Conservation (phyloP, 139 green algal species). For the Penium margaritaceum region DNA sequence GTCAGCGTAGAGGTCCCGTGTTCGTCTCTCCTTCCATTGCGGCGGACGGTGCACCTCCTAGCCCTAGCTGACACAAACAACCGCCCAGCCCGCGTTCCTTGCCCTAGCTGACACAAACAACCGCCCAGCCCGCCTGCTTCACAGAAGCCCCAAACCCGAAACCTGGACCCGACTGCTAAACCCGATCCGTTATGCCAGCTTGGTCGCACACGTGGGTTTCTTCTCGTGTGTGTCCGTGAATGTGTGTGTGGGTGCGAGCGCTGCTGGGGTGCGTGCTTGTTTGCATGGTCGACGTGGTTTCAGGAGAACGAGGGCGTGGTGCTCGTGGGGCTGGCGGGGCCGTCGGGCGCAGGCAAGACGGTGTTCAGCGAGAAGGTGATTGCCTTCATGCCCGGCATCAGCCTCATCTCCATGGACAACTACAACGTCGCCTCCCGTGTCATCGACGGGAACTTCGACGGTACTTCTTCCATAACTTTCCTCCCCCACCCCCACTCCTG, state of each 20-base stretch:
- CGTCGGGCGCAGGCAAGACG: slow-evolving; percentile 89
- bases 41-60: background rate
- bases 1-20: too few relatives aligned
- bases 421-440: slow-evolving; percentile 89
- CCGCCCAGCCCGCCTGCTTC: background rate
- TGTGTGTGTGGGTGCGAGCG: background rate
- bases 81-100: background rate
- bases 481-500: too few relatives aligned
- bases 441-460: slow-evolving; percentile 86
- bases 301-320: slow-evolving; percentile 34
- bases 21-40: too few relatives aligned
- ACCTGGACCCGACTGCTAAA: too few relatives aligned
- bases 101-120: background rate
- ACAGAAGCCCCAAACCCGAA: background rate
- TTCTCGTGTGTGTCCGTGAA: background rate
- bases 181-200: too few relatives aligned
- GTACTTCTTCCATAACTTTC: too few relatives aligned
- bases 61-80: background rate
- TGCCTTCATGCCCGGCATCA: slow-evolving; percentile 75
- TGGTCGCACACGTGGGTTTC: too few relatives aligned
- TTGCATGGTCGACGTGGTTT: background rate
- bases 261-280: background rate
- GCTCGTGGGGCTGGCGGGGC: slow-evolving; percentile 73
- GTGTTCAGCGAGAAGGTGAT: slow-evolving; percentile 84
- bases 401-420: slow-evolving; percentile 88